These are phyloP conservation scores for Halophytophthora polymorphica DNA, from an alignment of 352 stramenopile species.

Conservation along the genomic window DNA sequence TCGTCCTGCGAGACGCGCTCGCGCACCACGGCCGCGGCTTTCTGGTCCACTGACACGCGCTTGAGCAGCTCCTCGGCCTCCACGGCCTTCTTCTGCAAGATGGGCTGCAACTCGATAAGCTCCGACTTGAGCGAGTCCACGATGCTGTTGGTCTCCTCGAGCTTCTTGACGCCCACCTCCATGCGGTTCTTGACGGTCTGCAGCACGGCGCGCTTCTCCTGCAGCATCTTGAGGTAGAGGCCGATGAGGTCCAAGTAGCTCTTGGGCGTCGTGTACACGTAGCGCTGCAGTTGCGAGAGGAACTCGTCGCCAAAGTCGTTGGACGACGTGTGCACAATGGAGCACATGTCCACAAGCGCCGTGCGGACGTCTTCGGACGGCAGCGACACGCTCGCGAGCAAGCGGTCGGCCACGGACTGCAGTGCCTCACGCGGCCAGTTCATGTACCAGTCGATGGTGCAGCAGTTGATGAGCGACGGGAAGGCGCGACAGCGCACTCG, in stretches of 20 bases:
- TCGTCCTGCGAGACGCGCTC: constrained; percentile 90
- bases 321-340: constrained; percentile 91
- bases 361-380: constrained; percentile 67
- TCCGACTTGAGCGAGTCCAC: constrained; percentile 92
- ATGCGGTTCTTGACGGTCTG: constrained; percentile 88
- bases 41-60: constrained; percentile 91
- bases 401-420: constrained; percentile 85
- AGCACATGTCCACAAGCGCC: constrained; percentile 90
- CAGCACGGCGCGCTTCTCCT: constrained; percentile 78
- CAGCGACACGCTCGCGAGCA: constrained; percentile 82
- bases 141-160: constrained; percentile 93
- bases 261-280: constrained; percentile 96
- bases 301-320: constrained; percentile 88
- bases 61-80: constrained; percentile 92
- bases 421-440: constrained; percentile 92
- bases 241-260: constrained; percentile 96
- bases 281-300: constrained; percentile 83
- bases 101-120: constrained; percentile 89
- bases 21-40: constrained; percentile 87
- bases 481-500: constrained; percentile 92
- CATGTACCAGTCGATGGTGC: constrained; percentile 96
- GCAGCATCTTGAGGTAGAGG: constrained; percentile 92
- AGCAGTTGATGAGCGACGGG: constrained; percentile 95
- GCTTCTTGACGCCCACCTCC: constrained; percentile 90
- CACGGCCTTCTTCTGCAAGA: constrained; percentile 87